phyloP scores from a whole-genome alignment of 345 rosid genomes.

The Gossypium thurberi region DNA sequence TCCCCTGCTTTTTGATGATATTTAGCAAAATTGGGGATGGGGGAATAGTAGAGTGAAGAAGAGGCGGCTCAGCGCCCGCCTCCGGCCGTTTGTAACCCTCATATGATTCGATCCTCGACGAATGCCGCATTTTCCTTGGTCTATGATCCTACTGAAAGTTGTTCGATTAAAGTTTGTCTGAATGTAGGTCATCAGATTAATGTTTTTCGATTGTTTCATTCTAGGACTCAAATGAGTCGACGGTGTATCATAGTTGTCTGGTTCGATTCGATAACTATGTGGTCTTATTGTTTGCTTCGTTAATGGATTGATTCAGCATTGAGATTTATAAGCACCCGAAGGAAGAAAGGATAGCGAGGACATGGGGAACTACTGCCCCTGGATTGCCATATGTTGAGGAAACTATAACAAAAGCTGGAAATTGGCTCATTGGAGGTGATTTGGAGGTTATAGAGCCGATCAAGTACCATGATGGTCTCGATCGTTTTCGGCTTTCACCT shows the following conservation, averaged over 20 bases:
- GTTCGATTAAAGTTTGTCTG: neutral
- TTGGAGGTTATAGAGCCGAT: constrained; percentile 85
- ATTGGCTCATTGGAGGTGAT: constrained; percentile 96
- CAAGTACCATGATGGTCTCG: constrained; percentile 86
- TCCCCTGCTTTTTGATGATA: neutral
- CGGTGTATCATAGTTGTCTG: neutral
- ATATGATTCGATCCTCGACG: neutral
- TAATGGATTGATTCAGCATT: constrained; percentile 39
- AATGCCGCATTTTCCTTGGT: neutral
- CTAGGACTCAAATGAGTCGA: neutral
- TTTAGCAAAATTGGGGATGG: neutral
- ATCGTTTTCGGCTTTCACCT: constrained; percentile 84
- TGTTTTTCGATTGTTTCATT: neutral
- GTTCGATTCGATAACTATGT: neutral
- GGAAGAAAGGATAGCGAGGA: constrained; percentile 94
- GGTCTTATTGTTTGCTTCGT: constrained; percentile 12
- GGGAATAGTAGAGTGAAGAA: neutral
- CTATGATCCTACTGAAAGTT: neutral
- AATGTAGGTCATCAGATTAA: neutral
- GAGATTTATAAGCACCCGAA: constrained; percentile 95
- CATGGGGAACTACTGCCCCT: constrained; percentile 94
- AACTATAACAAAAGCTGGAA: constrained; percentile 62
- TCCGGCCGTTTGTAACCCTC: neutral
- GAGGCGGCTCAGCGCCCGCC: neutral
- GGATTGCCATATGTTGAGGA: constrained; percentile 90